These are phyloP conservation scores for Panaeolus cyanescens DNA, from an alignment of 768 basidiomycete species.

Conservation along the genomic window DNA sequence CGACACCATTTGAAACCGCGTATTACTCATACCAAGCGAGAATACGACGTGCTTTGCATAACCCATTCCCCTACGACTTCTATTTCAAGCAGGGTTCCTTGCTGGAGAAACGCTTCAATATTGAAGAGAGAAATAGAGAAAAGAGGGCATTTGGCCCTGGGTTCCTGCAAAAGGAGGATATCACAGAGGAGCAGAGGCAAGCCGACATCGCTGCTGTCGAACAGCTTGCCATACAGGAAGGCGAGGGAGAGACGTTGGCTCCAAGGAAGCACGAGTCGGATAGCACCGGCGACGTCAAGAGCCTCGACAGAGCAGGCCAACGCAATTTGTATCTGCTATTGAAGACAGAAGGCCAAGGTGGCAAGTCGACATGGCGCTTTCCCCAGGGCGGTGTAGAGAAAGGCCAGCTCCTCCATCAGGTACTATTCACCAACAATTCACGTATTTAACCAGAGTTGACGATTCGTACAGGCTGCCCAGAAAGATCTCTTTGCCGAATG, in stretches of 20 bases:
- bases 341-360: slow-evolving; percentile 44
- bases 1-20: slow-evolving; percentile 73
- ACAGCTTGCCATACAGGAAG: slow-evolving; percentile 57
- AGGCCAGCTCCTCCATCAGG: slow-evolving; percentile 79
- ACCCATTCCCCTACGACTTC: slow-evolving; percentile 87
- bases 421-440: slow-evolving; percentile 28
- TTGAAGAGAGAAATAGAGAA: slow-evolving; percentile 76
- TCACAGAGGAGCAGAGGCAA: slow-evolving; percentile 45
- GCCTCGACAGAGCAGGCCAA: slow-evolving; percentile 80
- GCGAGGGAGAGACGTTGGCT: slow-evolving; percentile 64
- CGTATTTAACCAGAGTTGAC: background rate
- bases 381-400: slow-evolving; percentile 66
- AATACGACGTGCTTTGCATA: slow-evolving; percentile 81
- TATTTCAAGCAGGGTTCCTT: slow-evolving; percentile 94
- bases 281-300: slow-evolving; percentile 58
- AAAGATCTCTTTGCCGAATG: slow-evolving; percentile 71
- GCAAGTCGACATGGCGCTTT: slow-evolving; percentile 74
- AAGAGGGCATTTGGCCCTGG: slow-evolving; percentile 69
- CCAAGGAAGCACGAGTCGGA: slow-evolving; percentile 66
- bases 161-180: slow-evolving; percentile 50
- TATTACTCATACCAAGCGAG: slow-evolving; percentile 85
- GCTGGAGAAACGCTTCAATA: slow-evolving; percentile 76
- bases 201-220: slow-evolving; percentile 61
- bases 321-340: slow-evolving; percentile 90
- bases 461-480: slow-evolving; percentile 62